Percentiles rank a stretch among this genome's conserved stretches.
Conservation (phyloP, 352 stramenopile species). For the Phytophthora nicotianae region DNA sequence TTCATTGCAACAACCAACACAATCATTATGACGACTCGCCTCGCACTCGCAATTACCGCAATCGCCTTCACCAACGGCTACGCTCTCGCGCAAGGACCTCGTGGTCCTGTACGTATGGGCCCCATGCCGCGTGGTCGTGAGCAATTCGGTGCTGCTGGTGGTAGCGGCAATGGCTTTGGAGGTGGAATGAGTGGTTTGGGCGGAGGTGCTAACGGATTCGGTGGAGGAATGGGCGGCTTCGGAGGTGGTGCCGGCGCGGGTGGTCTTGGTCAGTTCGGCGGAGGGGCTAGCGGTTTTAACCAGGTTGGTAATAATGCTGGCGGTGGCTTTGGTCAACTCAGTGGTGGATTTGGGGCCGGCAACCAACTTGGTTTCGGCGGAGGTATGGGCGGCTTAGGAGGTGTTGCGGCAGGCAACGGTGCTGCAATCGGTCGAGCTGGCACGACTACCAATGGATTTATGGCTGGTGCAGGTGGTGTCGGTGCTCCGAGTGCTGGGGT, state of each 20-base stretch:
- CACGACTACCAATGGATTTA: not conserved
- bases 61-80: constrained; percentile 20
- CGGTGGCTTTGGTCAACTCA: not conserved
- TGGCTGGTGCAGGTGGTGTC: not conserved
- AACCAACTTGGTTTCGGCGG: constrained; percentile 1
- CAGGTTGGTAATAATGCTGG: constrained; percentile 6
- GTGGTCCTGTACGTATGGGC: constrained; percentile 18
- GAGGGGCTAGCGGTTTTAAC: constrained; percentile 10
- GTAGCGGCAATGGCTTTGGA: constrained; percentile 5
- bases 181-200: constrained; percentile 1
- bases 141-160: constrained; percentile 26
- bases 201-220: not conserved
- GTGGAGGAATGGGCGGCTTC: constrained; percentile 7
- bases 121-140: constrained; percentile 18
- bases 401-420: too few species aligned
- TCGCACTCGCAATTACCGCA: constrained; percentile 21
- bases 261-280: constrained; percentile 1
- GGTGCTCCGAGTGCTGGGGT: not conserved
- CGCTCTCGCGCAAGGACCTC: constrained; percentile 24
- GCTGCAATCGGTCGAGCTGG: not conserved
- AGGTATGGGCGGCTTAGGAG: too few species aligned
- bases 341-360: constrained; percentile 6
- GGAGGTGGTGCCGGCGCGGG: constrained; percentile 1
- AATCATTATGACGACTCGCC: constrained; percentile 24
- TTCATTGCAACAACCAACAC: constrained; percentile 10